Conservation (phyloP, 176 grass and related monocot species). For the Bonia amplexicaulis region DNA sequence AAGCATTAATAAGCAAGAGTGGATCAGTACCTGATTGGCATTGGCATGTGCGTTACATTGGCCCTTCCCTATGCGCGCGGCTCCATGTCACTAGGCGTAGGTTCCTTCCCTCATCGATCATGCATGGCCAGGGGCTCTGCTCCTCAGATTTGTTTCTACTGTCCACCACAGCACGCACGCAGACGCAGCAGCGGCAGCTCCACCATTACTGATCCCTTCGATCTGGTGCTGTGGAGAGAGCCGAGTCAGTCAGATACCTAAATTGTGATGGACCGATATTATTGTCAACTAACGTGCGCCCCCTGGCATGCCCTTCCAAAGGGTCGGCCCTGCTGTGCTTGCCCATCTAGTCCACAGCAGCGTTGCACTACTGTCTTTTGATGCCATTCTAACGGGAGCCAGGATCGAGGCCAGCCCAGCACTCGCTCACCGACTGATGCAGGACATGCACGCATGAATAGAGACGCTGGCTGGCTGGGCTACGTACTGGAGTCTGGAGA, state of each 20-base stretch:
- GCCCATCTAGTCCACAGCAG: constrained; percentile 52
- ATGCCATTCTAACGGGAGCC: constrained; percentile 30
- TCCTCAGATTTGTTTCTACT: constrained; percentile 43
- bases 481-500: not conserved
- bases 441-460: constrained; percentile 17
- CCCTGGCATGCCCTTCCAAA: constrained; percentile 56
- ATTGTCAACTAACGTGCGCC: constrained; percentile 48
- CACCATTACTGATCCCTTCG: constrained; percentile 31
- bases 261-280: constrained; percentile 45
- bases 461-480: constrained; percentile 29
- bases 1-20: not conserved
- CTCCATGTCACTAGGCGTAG: constrained; percentile 20
- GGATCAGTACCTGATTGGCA: constrained; percentile 1
- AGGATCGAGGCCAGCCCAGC: constrained; percentile 28
- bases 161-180: not conserved
- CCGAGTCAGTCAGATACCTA: constrained; percentile 36
- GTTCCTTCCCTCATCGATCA: constrained; percentile 3
- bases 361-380: constrained; percentile 28
- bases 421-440: constrained; percentile 2
- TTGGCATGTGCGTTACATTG: constrained; percentile 16
- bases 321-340: constrained; percentile 29
- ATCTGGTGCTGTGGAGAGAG: not conserved
- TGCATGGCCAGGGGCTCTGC: constrained; percentile 35
- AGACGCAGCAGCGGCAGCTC: not conserved
- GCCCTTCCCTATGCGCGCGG: constrained; percentile 23